A percentile compares a stretch with the other conserved stretches of the same genome.
Conservation (phyloP, 768 basidiomycete species). For the Calocybe gangraenosa region DNA sequence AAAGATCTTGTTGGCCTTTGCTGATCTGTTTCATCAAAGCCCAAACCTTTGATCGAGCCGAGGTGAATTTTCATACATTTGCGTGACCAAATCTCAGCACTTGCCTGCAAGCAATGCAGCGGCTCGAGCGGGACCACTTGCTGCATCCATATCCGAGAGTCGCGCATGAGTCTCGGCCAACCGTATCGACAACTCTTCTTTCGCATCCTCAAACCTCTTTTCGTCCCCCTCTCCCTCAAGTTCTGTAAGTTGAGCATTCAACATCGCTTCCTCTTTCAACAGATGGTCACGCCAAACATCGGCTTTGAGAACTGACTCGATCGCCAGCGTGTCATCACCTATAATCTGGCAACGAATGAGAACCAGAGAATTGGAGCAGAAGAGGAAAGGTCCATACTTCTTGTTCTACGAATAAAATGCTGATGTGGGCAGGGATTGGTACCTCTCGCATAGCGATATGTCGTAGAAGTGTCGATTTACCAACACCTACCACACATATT, state of each 20-base stretch:
- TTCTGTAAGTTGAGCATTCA: slow-evolving; percentile 69
- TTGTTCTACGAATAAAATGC: slow-evolving; percentile 97
- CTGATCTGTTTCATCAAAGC: slow-evolving; percentile 89
- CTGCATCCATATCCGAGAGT: slow-evolving; percentile 97
- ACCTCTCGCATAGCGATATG: slow-evolving; percentile 95
- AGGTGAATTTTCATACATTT: neutral
- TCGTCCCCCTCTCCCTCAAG: slow-evolving; percentile 76
- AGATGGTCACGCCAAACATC: slow-evolving; percentile 98
- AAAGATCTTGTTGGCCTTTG: slow-evolving; percentile 78
- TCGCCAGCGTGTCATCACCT: slow-evolving; percentile 89
- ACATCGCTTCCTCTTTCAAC: slow-evolving; percentile 72
- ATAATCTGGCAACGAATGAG: slow-evolving; percentile 53
- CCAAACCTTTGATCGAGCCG: slow-evolving; percentile 55
- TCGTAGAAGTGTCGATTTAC: slow-evolving; percentile 93
- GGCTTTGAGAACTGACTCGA: slow-evolving; percentile 97
- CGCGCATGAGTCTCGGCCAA: slow-evolving; percentile 87
- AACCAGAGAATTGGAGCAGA: neutral
- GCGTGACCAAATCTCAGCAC: slow-evolving; percentile 3
- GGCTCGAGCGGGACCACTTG: slow-evolving; percentile 92
- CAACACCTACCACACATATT: slow-evolving; percentile 55
- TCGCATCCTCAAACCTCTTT: slow-evolving; percentile 75
- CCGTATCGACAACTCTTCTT: slow-evolving; percentile 78
- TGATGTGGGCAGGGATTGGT: slow-evolving; percentile 90
- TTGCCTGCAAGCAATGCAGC: slow-evolving; percentile 83
- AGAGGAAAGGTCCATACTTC: slow-evolving; percentile 47